Base-by-base conservation (phyloP, 495 filamentous ascomycete species). In the Penicillium waksmanii region DNA sequence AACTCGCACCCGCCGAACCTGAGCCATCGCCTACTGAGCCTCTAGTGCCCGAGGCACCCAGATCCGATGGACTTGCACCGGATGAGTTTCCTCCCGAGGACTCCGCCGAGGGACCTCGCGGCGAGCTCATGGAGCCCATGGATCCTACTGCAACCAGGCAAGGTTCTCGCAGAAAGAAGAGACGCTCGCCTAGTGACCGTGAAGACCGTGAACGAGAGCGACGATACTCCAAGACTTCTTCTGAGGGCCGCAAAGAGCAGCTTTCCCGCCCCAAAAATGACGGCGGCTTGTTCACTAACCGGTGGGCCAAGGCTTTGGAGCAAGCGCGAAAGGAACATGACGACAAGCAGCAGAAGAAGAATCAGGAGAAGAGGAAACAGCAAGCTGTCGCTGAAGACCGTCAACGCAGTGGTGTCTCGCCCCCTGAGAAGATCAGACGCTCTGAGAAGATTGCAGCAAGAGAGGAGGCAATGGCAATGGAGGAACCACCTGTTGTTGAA, bases 251-350 rank as follows among this genome's bases (percentile, higher is more conserved):
- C 47, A 64, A 62, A 15, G 65, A 68, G 23, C 62, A 62, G 17
- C 59, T 71, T 9, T 48, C 67, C 55, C 71, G 71, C 27, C 72
- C 72, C 47, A 79, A 78, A 65, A 72, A 68, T 40, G 73, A 76
- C 1, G 71, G 73, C 48, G 60, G 64, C 31, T 15, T 73, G 3
- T 59, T 80, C 51, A 73, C 69, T 12, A 74, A 73, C 51, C 71
- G 75, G 31, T 81, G 74, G 76, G 64, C 72, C 8, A 71, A 66
- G 44, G 74, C 78, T 25, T 50, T 81, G 12, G 74, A 75, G 23
- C 72, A 77, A 54, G 73, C 78, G 8, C 70, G 70, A 35, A 65
- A 70, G 43, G 72, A 75, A 38, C 73, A 76, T 51, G 76, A 78
- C 46, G 70, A 70, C 27, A 80, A 77, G 60, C 55, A 61, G 36